phyloP scores from a whole-genome alignment of 176 grass and related monocot species.

The Oryza australiensis region DNA sequence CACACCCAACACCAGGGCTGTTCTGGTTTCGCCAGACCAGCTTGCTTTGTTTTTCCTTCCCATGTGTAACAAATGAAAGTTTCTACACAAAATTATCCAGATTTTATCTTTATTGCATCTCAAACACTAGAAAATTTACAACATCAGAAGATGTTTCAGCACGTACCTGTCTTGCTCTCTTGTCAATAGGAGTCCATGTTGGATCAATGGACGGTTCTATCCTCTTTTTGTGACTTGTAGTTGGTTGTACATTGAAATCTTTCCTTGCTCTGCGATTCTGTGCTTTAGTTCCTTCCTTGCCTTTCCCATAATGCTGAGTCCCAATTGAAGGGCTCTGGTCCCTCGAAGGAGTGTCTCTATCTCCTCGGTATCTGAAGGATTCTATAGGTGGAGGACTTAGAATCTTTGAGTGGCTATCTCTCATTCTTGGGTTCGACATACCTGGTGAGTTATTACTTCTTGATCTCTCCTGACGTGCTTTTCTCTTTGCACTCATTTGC shows the following conservation, averaged over 20 bases:
- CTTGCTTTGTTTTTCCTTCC: slow-evolving; percentile 92
- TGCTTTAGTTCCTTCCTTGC: slow-evolving; percentile 38
- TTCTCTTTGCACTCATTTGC: slow-evolving; percentile 57
- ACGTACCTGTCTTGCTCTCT: slow-evolving; percentile 84
- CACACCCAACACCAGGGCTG: slow-evolving; percentile 58
- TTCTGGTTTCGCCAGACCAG: slow-evolving; percentile 76
- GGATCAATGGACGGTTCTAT: slow-evolving; percentile 45
- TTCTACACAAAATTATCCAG: slow-evolving; percentile 59
- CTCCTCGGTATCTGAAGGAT: slow-evolving; percentile 60
- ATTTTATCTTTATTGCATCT: slow-evolving; percentile 21
- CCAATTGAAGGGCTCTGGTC: slow-evolving; percentile 31
- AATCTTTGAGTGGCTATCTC: slow-evolving; percentile 42
- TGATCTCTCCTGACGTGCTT: slow-evolving; percentile 32
- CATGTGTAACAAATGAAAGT: slow-evolving; percentile 76
- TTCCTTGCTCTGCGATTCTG: slow-evolving; percentile 44
- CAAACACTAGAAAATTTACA: slow-evolving; percentile 18
- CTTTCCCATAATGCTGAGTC: slow-evolving; percentile 26
- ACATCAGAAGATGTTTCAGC: not conserved
- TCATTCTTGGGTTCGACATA: slow-evolving; percentile 41
- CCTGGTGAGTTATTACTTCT: slow-evolving; percentile 38
- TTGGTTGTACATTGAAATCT: slow-evolving; percentile 48
- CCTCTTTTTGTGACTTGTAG: slow-evolving; percentile 42
- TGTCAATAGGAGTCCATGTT: slow-evolving; percentile 91
- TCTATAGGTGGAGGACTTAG: slow-evolving; percentile 58
- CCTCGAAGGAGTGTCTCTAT: slow-evolving; percentile 40